These are phyloP conservation scores for Houttuynia cordata DNA, from an alignment of 164 flowering plant genomes.

Conservation along the genomic window DNA sequence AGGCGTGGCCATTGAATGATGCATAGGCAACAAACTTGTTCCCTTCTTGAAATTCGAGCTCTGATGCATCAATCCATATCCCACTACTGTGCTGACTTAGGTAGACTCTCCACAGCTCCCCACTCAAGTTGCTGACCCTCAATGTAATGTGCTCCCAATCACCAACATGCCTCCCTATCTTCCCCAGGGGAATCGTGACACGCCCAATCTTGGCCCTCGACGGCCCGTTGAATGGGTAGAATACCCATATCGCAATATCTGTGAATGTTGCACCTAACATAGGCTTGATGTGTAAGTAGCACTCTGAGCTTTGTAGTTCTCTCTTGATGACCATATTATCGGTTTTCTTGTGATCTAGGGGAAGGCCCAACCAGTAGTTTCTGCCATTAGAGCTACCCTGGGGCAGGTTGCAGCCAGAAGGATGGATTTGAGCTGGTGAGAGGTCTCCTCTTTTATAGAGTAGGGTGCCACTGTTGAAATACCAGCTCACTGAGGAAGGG, in stretches of 20 bases:
- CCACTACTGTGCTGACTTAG: slow-evolving; percentile 35
- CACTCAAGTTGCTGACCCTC: slow-evolving; percentile 44
- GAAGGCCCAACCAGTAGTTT: slow-evolving; percentile 74
- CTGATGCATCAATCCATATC: slow-evolving; percentile 25
- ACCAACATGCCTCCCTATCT: slow-evolving; percentile 48
- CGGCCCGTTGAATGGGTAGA: slow-evolving; percentile 71
- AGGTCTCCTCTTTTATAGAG: slow-evolving; percentile 39
- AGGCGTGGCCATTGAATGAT: slow-evolving; percentile 40
- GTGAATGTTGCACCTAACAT: slow-evolving; percentile 67
- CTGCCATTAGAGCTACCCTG: slow-evolving; percentile 63
- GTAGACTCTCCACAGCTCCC: slow-evolving; percentile 33
- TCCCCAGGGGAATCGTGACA: slow-evolving; percentile 26
- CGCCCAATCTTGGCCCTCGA: slow-evolving; percentile 25
- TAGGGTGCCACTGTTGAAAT: slow-evolving; percentile 55
- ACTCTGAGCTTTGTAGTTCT: slow-evolving; percentile 27
- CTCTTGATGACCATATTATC: slow-evolving; percentile 44
- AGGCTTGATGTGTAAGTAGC: slow-evolving; percentile 61
- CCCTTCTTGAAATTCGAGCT: slow-evolving; percentile 27
- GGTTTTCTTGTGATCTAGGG: slow-evolving; percentile 19
- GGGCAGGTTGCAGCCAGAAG: slow-evolving; percentile 69
- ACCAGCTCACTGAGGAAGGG: slow-evolving; percentile 74
- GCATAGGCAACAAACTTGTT: slow-evolving; percentile 30
- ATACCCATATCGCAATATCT: slow-evolving; percentile 62
- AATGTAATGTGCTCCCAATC: slow-evolving; percentile 55
- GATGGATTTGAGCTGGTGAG: slow-evolving; percentile 32